Conservation (phyloP, 768 basidiomycete genomes). For the Pleurotus eryngii region DNA sequence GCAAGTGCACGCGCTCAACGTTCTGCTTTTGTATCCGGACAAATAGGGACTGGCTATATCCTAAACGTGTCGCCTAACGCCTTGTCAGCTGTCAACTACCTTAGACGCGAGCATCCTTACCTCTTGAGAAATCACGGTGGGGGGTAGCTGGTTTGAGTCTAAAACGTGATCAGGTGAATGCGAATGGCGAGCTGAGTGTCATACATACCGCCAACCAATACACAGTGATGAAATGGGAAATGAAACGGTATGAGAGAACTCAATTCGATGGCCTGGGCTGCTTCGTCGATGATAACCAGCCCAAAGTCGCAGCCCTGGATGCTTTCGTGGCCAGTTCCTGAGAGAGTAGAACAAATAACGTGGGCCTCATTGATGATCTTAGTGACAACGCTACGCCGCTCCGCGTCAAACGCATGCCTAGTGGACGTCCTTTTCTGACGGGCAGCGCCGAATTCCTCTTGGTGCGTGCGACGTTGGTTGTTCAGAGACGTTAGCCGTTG, state of each 20-base stretch:
- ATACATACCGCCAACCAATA: constrained; percentile 73
- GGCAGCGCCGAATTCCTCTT: constrained; percentile 68
- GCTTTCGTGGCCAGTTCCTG: constrained; percentile 88
- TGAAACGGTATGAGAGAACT: constrained; percentile 94
- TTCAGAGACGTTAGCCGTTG: constrained; percentile 67
- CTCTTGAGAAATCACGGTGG: constrained; percentile 62
- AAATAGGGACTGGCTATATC: constrained; percentile 91
- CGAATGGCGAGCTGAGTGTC: neutral
- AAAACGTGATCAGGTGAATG: neutral
- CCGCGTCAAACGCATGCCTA: constrained; percentile 77
- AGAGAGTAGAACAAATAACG: constrained; percentile 90
- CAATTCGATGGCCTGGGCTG: constrained; percentile 94
- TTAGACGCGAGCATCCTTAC: constrained; percentile 18
- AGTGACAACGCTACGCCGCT: constrained; percentile 65
- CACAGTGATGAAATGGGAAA: constrained; percentile 76
- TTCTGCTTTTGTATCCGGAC: constrained; percentile 81
- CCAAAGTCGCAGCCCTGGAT: constrained; percentile 86
- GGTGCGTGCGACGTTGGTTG: constrained; percentile 57
- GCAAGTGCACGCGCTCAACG: constrained; percentile 82
- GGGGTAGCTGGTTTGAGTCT: constrained; percentile 94
- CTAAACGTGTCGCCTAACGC: constrained; percentile 19
- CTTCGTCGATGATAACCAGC: constrained; percentile 96
- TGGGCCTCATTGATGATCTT: constrained; percentile 87
- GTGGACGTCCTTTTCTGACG: constrained; percentile 84
- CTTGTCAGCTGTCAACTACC: constrained; percentile 24